These are phyloP conservation scores for Colletotrichum abscissum DNA, from an alignment of 2,329 filamentous ascomycete genomes.

Conservation along the genomic window DNA sequence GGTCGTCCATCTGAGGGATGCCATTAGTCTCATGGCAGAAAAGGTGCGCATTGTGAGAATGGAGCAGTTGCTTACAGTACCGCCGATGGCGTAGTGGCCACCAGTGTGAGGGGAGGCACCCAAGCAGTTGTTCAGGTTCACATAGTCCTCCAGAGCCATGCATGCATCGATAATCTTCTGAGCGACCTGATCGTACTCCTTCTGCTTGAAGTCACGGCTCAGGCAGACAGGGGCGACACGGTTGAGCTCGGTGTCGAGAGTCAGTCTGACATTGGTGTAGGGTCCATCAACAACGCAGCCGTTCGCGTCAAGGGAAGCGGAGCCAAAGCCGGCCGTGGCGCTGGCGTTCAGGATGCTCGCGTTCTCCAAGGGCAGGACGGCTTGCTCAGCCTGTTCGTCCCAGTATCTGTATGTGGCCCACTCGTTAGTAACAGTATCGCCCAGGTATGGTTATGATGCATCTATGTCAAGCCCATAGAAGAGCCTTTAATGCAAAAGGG, in stretches of 20 bases:
- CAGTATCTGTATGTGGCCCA: slow-evolving; percentile 13
- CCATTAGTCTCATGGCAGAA: no score
- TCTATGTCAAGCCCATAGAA: no score
- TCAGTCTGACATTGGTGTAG: slow-evolving; percentile 31
- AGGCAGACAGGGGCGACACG: slow-evolving; percentile 14
- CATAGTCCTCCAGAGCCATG: slow-evolving; percentile 9
- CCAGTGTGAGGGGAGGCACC: slow-evolving; percentile 10
- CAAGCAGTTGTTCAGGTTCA: slow-evolving; percentile 21
- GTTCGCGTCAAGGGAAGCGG: slow-evolving; percentile 30
- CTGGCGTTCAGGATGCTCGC: slow-evolving; percentile 45
- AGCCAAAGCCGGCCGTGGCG: slow-evolving; percentile 44
- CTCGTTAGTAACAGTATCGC: not conserved
- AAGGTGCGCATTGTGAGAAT: no score
- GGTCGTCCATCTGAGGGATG: slow-evolving; percentile 20
- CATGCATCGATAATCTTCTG: slow-evolving; percentile 28
- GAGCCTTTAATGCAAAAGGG: not conserved
- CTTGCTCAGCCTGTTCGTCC: slow-evolving; percentile 29
- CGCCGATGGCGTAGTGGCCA: slow-evolving; percentile 26
- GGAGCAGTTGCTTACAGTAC: slow-evolving; percentile 3
- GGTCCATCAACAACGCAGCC: slow-evolving; percentile 41
- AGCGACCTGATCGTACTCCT: slow-evolving; percentile 8
- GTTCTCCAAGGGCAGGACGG: slow-evolving; percentile 12
- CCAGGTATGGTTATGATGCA: no score
- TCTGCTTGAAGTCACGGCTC: slow-evolving; percentile 13
- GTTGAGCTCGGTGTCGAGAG: slow-evolving; percentile 8